Evolutionary conservation across 2,329 filamentous ascomycete genomes (phyloP).

Genomic region (Calonectria pseudoreteaudii): DNA sequence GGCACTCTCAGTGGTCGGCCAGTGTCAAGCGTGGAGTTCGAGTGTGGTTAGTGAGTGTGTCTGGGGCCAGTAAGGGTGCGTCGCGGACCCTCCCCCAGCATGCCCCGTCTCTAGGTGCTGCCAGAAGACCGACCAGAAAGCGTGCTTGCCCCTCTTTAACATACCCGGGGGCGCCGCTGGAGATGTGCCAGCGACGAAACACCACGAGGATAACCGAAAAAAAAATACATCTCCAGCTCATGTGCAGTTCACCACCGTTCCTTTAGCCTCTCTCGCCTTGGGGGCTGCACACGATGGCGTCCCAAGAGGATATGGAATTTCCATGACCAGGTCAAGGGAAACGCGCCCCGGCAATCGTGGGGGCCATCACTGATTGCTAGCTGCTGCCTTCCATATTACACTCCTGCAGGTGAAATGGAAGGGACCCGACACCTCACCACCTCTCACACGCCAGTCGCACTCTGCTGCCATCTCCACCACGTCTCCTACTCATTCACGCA

Average conservation of each 20-base stretch:
- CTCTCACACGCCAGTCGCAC: background rate
- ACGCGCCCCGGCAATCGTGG: constrained; percentile 4
- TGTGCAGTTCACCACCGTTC: background rate
- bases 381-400: constrained; percentile 21
- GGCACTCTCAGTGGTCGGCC: constrained; percentile 21
- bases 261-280: background rate
- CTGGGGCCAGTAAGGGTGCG: constrained; percentile 15
- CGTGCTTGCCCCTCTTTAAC: constrained; percentile 16
- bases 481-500: constrained; percentile 30
- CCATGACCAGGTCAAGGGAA: background rate
- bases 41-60: constrained; percentile 13
- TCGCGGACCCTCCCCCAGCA: constrained; percentile 29
- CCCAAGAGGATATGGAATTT: background rate
- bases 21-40: constrained; percentile 13
- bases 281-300: background rate
- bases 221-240: background rate
- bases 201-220: background rate
- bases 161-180: constrained; percentile 10
- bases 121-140: background rate
- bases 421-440: constrained; percentile 16
- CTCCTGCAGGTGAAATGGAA: constrained; percentile 26
- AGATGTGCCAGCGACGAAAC: constrained; percentile 10
- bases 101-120: constrained; percentile 24
- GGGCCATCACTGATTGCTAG: constrained; percentile 13
- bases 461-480: constrained; percentile 28